Evolutionary conservation across 352 stramenopile genomes (phyloP).

Genomic region (Phytophthora lateralis): DNA sequence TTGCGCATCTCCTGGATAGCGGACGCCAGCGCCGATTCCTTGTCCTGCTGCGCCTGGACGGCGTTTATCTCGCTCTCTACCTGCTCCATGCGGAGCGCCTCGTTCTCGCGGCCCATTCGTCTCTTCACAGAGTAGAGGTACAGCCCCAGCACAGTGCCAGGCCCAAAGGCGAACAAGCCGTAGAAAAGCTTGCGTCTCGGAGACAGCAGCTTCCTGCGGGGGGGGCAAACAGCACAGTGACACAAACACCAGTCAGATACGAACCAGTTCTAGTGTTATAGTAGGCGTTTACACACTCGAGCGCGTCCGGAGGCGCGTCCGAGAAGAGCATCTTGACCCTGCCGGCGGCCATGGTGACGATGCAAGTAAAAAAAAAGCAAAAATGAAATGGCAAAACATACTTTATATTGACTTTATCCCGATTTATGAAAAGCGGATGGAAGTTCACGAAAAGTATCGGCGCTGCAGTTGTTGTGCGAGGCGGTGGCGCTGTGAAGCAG

Average conservation of each 20-base stretch:
- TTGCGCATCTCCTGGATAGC: slow-evolving; percentile 69
- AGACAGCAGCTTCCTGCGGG: slow-evolving; percentile 62
- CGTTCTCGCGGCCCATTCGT: slow-evolving; percentile 74
- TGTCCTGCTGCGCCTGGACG: slow-evolving; percentile 48
- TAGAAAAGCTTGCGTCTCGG: slow-evolving; percentile 70
- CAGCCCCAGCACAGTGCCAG: slow-evolving; percentile 64
- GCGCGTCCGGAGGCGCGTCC: slow-evolving; percentile 62
- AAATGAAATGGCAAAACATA: too few relatives aligned
- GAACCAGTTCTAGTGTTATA: neutral
- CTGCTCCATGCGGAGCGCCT: slow-evolving; percentile 48
- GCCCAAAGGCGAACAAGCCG: slow-evolving; percentile 68
- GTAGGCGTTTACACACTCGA: slow-evolving; percentile 53
- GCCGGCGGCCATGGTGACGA: slow-evolving; percentile 17
- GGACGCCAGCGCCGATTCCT: slow-evolving; percentile 53
- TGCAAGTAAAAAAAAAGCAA: too few relatives aligned
- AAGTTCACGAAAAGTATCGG: slow-evolving; percentile 1
- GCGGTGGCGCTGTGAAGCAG: slow-evolving; percentile 17
- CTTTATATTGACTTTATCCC: too few relatives aligned
- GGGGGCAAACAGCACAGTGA: neutral
- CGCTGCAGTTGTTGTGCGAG: slow-evolving; percentile 21
- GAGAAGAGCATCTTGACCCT: slow-evolving; percentile 81
- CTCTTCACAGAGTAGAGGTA: slow-evolving; percentile 77
- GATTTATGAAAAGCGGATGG: too few relatives aligned
- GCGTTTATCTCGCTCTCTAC: slow-evolving; percentile 47
- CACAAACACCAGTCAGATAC: neutral